Percentiles rank a stretch among this genome's conserved stretches.
phyloP scores from a whole-genome alignment of 2,329 filamentous ascomycete species.

The Aplosporella prunicola region DNA sequence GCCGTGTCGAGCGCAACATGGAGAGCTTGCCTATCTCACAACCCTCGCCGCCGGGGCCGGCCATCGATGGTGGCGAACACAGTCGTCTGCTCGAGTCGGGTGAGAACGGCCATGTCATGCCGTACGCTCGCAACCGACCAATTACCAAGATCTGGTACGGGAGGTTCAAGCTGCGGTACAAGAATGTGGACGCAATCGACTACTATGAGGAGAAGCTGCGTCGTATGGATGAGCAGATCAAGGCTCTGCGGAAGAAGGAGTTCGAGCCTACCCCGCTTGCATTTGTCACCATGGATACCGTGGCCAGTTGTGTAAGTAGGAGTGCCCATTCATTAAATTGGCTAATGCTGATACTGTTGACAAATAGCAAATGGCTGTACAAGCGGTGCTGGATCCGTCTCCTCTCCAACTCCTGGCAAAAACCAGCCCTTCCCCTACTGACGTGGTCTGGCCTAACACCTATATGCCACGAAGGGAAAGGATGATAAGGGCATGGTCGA shows the following conservation, averaged over 20 bases:
- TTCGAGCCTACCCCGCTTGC: constrained; percentile 75
- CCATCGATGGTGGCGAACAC: constrained; percentile 43
- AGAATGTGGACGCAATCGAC: constrained; percentile 79
- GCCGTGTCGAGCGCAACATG: constrained; percentile 38
- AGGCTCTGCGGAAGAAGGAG: constrained; percentile 58
- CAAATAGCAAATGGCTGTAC: constrained; percentile 83
- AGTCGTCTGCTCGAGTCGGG: constrained; percentile 52
- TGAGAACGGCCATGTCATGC: constrained; percentile 28
- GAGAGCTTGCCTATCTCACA: constrained; percentile 43
- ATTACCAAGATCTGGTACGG: constrained; percentile 71
- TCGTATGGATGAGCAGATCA: constrained; percentile 66
- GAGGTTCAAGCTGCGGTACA: constrained; percentile 59
- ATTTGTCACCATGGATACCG: constrained; percentile 96
- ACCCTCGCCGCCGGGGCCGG: constrained; percentile 30
- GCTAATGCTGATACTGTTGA: background rate
- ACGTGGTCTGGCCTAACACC: constrained; percentile 93
- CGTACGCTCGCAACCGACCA: constrained; percentile 47
- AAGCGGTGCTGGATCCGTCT: constrained; percentile 84
- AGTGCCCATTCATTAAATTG: too few relatives aligned
- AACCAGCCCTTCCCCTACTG: constrained; percentile 75
- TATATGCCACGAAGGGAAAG: constrained; percentile 68
- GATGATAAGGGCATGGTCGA: constrained; percentile 68
- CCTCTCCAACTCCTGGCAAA: constrained; percentile 80
- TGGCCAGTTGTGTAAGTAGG: constrained; percentile 53
- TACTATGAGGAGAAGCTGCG: constrained; percentile 85